Evolutionary conservation across 129 eudicot genomes (phyloP), one percentile per base, ranked within the genome.

Genomic region (Helianthus annuus): DNA sequence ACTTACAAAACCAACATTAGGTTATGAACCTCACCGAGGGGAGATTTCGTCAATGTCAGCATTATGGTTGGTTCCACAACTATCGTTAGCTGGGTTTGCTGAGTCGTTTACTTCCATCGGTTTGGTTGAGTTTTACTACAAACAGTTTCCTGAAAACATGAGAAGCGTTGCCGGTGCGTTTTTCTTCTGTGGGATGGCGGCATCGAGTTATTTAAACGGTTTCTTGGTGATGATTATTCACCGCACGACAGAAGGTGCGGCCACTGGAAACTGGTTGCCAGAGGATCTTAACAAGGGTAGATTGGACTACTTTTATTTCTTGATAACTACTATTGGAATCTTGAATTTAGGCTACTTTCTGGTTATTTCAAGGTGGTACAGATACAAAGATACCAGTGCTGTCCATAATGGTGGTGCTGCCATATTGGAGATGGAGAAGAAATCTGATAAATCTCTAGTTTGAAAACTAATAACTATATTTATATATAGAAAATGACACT

Each of bases 121-220:
- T 9, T 87, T 81, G 66, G 76, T 86, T 2, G 97, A 91, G 83
- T 91, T 91, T 56, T 88, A 85, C 73, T 91, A 91, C 76, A 91
- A 85, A 73, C 88, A 91, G 85, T 88, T 91, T 61, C 97, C 97
- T 1, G 97, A 91, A 71, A 85, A 88, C 53, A 91, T 91, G 95
- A 88, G 88, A 80, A 88, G 97, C 52, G 65, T 91, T 6, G 97
- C 92, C 0, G 97, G 92, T 13, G 80, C 97, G 1, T 77, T 86
- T 45, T 74, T 79, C 80, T 91, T 88, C 52, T 78, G 79, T 34
- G 91, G 91, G 22, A 69, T 76, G 77, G 91, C 95, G 4, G 85
- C 78, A 1, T 83, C 92, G 7, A 84, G 62, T 69, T 91, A 91
- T 63, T 57, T 88, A 4, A 83, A 84, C 14, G 56, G 97, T 4